A percentile compares a stretch with the other conserved stretches of the same genome.
phyloP scores from a whole-genome alignment of 768 basidiomycete genomes.

The Crepidotus variabilis region DNA sequence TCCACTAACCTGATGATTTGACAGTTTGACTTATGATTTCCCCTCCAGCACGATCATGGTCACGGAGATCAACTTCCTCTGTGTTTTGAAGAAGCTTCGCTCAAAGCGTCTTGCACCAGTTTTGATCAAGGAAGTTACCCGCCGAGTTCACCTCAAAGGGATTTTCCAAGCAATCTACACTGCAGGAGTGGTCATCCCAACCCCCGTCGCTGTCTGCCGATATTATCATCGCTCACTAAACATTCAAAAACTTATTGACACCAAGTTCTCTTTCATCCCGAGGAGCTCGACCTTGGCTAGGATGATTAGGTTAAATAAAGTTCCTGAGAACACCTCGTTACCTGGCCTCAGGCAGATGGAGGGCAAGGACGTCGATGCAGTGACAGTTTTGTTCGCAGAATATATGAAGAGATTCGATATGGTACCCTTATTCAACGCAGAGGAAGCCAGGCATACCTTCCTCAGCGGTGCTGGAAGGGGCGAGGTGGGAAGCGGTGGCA shows the following conservation, averaged over 20 bases:
- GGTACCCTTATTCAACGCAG: constrained; percentile 65
- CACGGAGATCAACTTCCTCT: constrained; percentile 96
- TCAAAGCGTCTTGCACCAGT: constrained; percentile 94
- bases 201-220: constrained; percentile 87
- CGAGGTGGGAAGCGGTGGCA: constrained; percentile 43
- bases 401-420: constrained; percentile 89
- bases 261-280: constrained; percentile 85
- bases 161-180: constrained; percentile 98
- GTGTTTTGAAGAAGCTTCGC: constrained; percentile 95
- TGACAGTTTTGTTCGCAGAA: constrained; percentile 63
- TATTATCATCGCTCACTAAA: constrained; percentile 93
- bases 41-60: constrained; percentile 55
- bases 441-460: constrained; percentile 86
- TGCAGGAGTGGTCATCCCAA: constrained; percentile 89
- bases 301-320: constrained; percentile 73
- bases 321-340: constrained; percentile 48
- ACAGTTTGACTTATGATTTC: not conserved
- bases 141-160: constrained; percentile 84
- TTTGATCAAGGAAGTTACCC: constrained; percentile 95
- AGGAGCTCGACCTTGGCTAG: constrained; percentile 88
- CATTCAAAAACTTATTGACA: constrained; percentile 86
- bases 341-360: constrained; percentile 87
- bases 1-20: not conserved
- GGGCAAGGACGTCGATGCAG: constrained; percentile 67
- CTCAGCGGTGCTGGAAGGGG: constrained; percentile 77